Evolutionary conservation across 768 basidiomycete species (phyloP).

Genomic region (Mycena sanguinolenta): DNA sequence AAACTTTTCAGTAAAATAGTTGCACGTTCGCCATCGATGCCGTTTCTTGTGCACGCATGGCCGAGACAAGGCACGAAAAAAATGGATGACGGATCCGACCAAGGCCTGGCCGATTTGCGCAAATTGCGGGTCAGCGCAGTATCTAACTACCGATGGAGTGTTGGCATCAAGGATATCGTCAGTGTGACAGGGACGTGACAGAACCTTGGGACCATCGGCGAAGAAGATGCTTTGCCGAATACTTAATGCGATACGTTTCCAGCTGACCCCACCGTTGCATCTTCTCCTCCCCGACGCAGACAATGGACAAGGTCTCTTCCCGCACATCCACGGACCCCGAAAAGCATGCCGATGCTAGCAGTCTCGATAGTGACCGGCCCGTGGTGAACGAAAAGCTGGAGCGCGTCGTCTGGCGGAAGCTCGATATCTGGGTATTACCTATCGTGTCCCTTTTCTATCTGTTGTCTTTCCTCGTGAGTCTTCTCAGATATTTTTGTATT

Average conservation of each 20-base stretch:
- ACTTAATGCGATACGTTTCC: conserved; percentile 7
- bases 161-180: conserved; percentile 2
- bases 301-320: conserved; percentile 44
- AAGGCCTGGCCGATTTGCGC: too few species aligned
- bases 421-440: conserved; percentile 63
- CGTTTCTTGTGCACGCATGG: too few species aligned
- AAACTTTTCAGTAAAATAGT: too few species aligned
- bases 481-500: neutral
- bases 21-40: too few species aligned
- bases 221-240: conserved; percentile 14
- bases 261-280: conserved; percentile 20
- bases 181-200: conserved; percentile 10
- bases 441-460: conserved; percentile 64
- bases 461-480: conserved; percentile 66
- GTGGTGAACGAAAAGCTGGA: conserved; percentile 51
- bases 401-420: conserved; percentile 60
- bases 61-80: too few species aligned
- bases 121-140: too few species aligned
- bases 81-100: too few species aligned
- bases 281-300: neutral
- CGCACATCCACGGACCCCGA: conserved; percentile 45
- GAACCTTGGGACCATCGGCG: neutral
- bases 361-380: conserved; percentile 40
- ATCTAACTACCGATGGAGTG: too few species aligned
- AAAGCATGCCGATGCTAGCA: conserved; percentile 44